A percentile compares a stretch with the other conserved stretches of the same genome.
These are phyloP conservation scores for Colletotrichum australisinense DNA, from an alignment of 2,329 filamentous ascomycete genomes.

Conservation along the genomic window DNA sequence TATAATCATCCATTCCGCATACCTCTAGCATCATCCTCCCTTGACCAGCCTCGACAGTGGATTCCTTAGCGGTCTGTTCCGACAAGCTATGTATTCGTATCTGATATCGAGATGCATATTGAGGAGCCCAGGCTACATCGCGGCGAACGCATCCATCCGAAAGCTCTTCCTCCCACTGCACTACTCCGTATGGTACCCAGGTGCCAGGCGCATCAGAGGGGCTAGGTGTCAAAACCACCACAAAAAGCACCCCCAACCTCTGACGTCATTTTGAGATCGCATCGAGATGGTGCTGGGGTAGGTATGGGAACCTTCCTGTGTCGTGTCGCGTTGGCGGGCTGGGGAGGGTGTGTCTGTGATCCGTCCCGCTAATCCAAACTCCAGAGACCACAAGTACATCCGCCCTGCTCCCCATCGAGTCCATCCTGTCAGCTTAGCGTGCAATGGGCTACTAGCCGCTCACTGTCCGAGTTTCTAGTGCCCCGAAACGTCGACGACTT, in stretches of 20 bases:
- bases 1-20: background rate
- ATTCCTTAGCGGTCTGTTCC: background rate
- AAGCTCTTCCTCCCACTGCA: background rate
- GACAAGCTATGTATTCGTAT: background rate
- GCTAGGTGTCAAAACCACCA: background rate
- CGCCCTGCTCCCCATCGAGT: background rate
- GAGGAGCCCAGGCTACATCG: background rate
- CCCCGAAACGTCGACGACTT: background rate
- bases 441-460: constrained; percentile 12
- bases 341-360: constrained; percentile 10
- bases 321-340: constrained; percentile 21
- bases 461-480: constrained; percentile 9
- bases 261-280: constrained; percentile 33
- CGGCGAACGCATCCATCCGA: background rate
- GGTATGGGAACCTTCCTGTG: background rate
- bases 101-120: background rate
- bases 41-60: background rate
- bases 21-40: background rate
- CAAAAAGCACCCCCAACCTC: background rate
- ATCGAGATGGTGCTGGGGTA: constrained; percentile 27
- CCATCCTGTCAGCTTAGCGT: constrained; percentile 4
- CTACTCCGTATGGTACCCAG: background rate
- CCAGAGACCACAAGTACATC: constrained; percentile 2
- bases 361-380: constrained; percentile 4
- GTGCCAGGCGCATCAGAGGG: background rate